Evolutionary conservation across 2,329 filamentous ascomycete species (phyloP).

Genomic region (Hypoxylon sp.): DNA sequence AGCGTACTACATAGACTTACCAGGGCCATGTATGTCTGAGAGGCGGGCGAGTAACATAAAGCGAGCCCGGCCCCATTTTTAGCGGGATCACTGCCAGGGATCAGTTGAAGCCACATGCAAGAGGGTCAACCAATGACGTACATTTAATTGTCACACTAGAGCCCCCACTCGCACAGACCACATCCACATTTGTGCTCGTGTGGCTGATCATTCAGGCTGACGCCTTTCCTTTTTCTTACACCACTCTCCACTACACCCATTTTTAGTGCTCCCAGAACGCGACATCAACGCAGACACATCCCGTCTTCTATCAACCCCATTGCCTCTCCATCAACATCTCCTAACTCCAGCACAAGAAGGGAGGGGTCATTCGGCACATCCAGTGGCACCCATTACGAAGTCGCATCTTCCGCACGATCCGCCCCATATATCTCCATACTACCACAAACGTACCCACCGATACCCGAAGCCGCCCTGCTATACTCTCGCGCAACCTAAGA

Average conservation of each 20-base stretch:
- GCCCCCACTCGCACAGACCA: conserved; percentile 42
- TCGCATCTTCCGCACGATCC: conserved; percentile 35
- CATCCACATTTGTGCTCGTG: conserved; percentile 24
- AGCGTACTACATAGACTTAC: conserved; percentile 1
- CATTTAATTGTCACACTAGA: conserved; percentile 21
- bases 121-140: conserved; percentile 33
- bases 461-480: conserved; percentile 34
- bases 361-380: conserved; percentile 45
- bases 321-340: conserved; percentile 29
- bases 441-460: conserved; percentile 32
- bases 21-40: background rate
- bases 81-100: conserved; percentile 36
- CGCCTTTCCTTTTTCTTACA: conserved; percentile 27
- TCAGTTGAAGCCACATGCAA: conserved; percentile 42
- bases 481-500: conserved; percentile 30
- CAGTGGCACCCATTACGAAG: conserved; percentile 44
- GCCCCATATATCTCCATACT: conserved; percentile 39
- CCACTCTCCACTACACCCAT: conserved; percentile 37
- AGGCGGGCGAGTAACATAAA: conserved; percentile 5
- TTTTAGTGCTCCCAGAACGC: conserved; percentile 44
- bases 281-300: conserved; percentile 44
- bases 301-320: conserved; percentile 34
- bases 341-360: conserved; percentile 31
- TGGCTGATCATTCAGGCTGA: conserved; percentile 41
- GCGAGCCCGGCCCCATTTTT: conserved; percentile 26